phyloP scores from a whole-genome alignment of 768 basidiomycete species.

The Boletus coccyginus region DNA sequence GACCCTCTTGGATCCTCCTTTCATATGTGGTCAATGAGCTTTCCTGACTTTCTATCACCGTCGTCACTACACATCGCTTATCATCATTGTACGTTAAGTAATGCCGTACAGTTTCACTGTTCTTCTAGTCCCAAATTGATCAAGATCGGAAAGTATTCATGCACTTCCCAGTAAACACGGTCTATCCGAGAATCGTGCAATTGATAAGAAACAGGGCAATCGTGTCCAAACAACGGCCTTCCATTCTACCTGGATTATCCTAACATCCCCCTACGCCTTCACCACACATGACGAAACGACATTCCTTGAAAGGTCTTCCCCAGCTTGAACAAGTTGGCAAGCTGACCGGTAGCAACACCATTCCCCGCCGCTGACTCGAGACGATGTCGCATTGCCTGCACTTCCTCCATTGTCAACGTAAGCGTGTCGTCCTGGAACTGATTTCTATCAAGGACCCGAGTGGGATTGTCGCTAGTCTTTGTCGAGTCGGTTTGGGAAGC shows the following conservation, averaged over 20 bases:
- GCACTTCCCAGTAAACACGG: not conserved
- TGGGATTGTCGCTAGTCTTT: not conserved
- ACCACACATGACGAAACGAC: constrained; percentile 27
- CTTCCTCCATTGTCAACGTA: constrained; percentile 17
- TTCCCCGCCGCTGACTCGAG: constrained; percentile 5
- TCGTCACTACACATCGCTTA: not conserved
- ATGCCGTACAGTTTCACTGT: not conserved
- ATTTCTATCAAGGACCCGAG: not conserved
- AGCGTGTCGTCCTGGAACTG: constrained; percentile 7
- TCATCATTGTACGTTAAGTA: constrained; percentile 1
- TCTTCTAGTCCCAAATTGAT: not conserved
- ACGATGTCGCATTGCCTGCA: constrained; percentile 13
- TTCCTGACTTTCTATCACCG: not conserved
- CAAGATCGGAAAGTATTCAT: not conserved
- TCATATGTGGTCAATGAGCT: not conserved
- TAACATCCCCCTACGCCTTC: not conserved
- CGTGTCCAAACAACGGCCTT: not conserved
- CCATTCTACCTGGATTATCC: not conserved
- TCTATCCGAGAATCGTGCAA: not conserved
- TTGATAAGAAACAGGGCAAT: not conserved
- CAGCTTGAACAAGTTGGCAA: constrained; percentile 20
- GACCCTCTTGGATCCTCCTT: not conserved
- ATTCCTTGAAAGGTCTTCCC: constrained; percentile 21
- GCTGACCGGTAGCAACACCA: constrained; percentile 2
- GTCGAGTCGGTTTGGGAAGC: not conserved